Base-by-base conservation (phyloP, 139 green algal genomes). In the Chlamydomonas applanata region DNA sequence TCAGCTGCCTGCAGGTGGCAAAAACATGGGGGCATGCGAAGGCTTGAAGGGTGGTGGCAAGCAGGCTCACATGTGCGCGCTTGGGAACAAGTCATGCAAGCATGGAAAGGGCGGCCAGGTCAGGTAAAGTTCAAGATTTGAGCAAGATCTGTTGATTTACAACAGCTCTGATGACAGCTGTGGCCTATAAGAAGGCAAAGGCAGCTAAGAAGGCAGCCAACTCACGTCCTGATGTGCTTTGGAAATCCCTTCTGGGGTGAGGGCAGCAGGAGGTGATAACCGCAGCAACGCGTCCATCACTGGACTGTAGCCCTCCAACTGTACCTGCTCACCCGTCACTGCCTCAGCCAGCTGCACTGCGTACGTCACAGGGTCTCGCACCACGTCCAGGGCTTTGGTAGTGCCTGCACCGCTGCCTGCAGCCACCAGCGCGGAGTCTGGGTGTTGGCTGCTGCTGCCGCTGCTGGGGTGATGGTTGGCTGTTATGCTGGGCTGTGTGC, bases 1-100 rank as follows among this genome's bases (percentile, higher is more conserved):
- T 87, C 80, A 16, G 33, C 61, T 32, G 84, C 84, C 78, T 86
- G 75, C 32, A 46, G 9, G 5, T n/a, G n/a, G n/a, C n/a, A n/a
- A n/a, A n/a, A n/a, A n/a, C n/a, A n/a, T n/a, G n/a, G n/a, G n/a
- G n/a, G n/a, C n/a, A n/a, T n/a, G n/a, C n/a, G n/a, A n/a, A n/a
- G n/a, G n/a, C n/a, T n/a, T n/a, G n/a, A n/a, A n/a, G n/a, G n/a
- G n/a, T n/a, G n/a, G n/a, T n/a, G n/a, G n/a, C n/a, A n/a, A n/a
- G n/a, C n/a, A n/a, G n/a, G n/a, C n/a, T n/a, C 22, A 40, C 35
- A 30, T 46, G 29, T 19, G 3, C 49, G 30, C 20, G 3, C 4
- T 34, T 13, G 24, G 33, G 33, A 54, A 71, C 35, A 24, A 72
- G 7, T 11, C 20, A 72, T n/a, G 22, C 66, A 54, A 5, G 22